phyloP scores from a whole-genome alignment of 2,329 filamentous ascomycete genomes.

The Xylariaceae sp. region DNA sequence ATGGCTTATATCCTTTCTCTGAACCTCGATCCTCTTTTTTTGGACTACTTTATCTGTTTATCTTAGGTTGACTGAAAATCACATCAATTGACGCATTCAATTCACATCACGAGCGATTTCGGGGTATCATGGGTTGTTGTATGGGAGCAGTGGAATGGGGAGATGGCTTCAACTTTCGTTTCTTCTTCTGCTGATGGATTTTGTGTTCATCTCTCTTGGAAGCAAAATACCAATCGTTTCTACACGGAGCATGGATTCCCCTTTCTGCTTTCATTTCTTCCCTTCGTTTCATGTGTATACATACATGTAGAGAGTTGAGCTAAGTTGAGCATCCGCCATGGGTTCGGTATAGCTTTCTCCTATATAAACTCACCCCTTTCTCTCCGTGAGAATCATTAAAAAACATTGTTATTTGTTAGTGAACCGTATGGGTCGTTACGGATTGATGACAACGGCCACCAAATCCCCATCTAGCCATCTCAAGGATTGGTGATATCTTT shows the following conservation, averaged over 20 bases:
- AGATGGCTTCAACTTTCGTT: too few species aligned
- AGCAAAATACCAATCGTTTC: too few species aligned
- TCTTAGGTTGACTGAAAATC: not conserved
- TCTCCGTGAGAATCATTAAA: not conserved
- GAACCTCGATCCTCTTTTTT: not conserved
- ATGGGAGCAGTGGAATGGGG: not conserved
- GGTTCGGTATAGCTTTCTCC: too few species aligned
- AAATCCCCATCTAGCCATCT: too few species aligned
- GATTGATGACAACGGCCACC: too few species aligned
- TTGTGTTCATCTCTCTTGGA: too few species aligned
- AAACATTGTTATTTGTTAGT: too few species aligned
- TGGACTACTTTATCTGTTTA: not conserved
- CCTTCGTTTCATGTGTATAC: not conserved
- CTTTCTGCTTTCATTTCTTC: not conserved
- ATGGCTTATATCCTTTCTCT: slow-evolving; percentile 4
- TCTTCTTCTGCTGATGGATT: too few species aligned
- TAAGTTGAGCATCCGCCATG: not conserved
- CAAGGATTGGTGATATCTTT: too few species aligned
- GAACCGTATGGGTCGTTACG: too few species aligned
- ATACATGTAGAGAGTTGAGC: not conserved
- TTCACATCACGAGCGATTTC: too few species aligned
- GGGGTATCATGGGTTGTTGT: too few species aligned
- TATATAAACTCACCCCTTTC: not conserved
- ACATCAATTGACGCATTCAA: not conserved
- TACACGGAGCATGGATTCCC: not conserved